These are phyloP conservation scores for Leishmania major DNA, from an alignment of 208 protist species.

Conservation along the genomic window DNA sequence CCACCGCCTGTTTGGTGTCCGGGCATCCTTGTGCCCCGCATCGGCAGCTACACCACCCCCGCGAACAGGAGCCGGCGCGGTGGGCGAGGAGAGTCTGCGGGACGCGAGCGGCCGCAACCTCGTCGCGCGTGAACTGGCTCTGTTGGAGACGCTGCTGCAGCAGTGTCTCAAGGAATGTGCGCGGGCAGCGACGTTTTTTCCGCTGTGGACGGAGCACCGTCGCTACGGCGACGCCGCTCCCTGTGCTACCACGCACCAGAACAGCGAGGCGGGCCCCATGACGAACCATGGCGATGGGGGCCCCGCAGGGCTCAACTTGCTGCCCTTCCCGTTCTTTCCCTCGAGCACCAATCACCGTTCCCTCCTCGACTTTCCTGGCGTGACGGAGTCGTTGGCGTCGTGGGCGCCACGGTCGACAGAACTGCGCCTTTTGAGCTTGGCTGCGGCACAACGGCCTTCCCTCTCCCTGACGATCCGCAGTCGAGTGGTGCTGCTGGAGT, in stretches of 20 bases:
- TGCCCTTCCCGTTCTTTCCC: neutral
- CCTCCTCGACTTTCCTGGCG: conserved; percentile 18
- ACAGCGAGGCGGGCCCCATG: neutral
- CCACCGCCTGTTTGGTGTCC: conserved; percentile 54
- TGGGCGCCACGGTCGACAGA: conserved; percentile 40
- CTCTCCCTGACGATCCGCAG: conserved; percentile 39
- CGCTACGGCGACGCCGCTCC: neutral
- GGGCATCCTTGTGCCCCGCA: conserved; percentile 23
- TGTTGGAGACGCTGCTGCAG: conserved; percentile 29
- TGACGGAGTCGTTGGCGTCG: conserved; percentile 14
- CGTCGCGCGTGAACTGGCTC: neutral
- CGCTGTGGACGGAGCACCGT: conserved; percentile 48
- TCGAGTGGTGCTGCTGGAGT: conserved; percentile 29
- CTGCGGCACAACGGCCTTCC: conserved; percentile 36
- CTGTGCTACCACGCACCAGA: neutral
- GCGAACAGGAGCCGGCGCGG: neutral
- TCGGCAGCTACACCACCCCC: neutral
- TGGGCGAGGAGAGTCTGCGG: neutral
- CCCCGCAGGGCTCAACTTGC: neutral
- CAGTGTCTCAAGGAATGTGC: conserved; percentile 24
- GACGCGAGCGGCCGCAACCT: neutral
- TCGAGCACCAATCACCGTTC: neutral
- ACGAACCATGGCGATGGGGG: neutral
- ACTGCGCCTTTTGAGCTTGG: conserved; percentile 51
- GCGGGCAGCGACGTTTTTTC: conserved; percentile 33